Evolutionary conservation across 805 yeast genomes (phyloP), one percentile per base, ranked within the genome.

Genomic region (Pichia gijzeniarum): DNA sequence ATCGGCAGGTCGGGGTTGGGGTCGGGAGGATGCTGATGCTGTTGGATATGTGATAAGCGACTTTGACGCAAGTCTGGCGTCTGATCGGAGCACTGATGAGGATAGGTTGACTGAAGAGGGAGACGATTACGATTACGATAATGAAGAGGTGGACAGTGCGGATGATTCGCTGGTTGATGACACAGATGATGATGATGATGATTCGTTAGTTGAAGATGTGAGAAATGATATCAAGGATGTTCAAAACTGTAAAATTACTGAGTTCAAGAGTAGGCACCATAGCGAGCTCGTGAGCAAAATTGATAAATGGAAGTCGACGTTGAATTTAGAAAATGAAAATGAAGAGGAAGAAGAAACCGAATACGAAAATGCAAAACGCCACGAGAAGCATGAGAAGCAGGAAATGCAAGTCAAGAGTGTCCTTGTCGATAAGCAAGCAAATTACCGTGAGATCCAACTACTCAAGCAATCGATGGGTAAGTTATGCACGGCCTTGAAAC

Each of bases 121-220:
- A 5, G 38, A 28, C 28, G 39, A 27, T 3, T 20, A 5, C 3
- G 22, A 30, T 17, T 37, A 22, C 14, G 21, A 22, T 2, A 41
- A 37, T n/a, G 28, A 18, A 28, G 40, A 39, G 2, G 53, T 55
- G 1, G 57, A 49, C 0, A 57, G 53, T 17, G 61, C 55, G 36
- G 62, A 60, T 28, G 65, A 63, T 35, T n/a, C n/a, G n/a, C n/a
- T n/a, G n/a, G 55, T 56, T 14, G 63, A 62, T 21, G 58, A 60
- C 14, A 57, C 54, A 8, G 59, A 58, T 33, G 51, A 34, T n/a
- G 34, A 35, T 35, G 50, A 35, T 19, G 19, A 18, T 31, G 45
- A 32, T 9, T 44, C 43, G 6, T 28, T 44, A 13, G 28, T 33
- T 9, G 34, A 22, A 17, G 47, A 38, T 30, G 22, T 44, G 9